Base-by-base conservation (phyloP, 305 asterid genomes). In the Caryopteris hybrid region DNA sequence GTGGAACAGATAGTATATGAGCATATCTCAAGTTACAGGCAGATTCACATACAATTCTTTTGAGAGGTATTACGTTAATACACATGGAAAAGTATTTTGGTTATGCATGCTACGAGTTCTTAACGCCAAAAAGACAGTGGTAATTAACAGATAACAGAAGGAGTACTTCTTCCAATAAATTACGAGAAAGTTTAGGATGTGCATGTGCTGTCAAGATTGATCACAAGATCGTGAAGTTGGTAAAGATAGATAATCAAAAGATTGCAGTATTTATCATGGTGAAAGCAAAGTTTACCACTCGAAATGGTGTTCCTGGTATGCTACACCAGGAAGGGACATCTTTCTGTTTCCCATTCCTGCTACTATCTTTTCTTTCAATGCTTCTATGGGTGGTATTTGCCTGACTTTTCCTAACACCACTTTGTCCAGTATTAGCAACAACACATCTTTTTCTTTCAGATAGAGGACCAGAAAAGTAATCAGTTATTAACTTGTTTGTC, bases 221-320 rank as follows among this genome's bases (percentile, higher is more conserved):
- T 61, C 43, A 63, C 57, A 48, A 11, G 39, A 54, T 58, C 17
- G 36, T 33, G 61, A 43, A 20, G 45, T 52, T 9, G 67, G 14
- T 11, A 31, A 36, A 41, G 17, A 51, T 56, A 47, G 13, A 41
- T 31, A 61, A 65, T 33, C 21, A 53, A 41, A 68, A 45, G 18
- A 43, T n/a, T 27, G 42, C 14, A 45, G 41, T 17, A 67, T 48
- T 53, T 12, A 42, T 21, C 29, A 50, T 55, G 33, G 22, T 43
- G 22, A 59, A 69, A 68, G 53, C 6, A 61, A 72, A 21, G 21
- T 70, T 70, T 86, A 94, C 99, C 87, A 94, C 92, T 59, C 89
- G 88, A 76, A 94, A 94, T 67, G 95, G 79, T 14, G 98, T 89
- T 79, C 98, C 99, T n/a, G 95, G 93, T 79, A 94, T 78, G 64